Percentiles rank a stretch among this genome's conserved stretches.
Evolutionary conservation across 352 stramenopile genomes (phyloP).

Genomic region (Globisporangium acanthophoron): DNA sequence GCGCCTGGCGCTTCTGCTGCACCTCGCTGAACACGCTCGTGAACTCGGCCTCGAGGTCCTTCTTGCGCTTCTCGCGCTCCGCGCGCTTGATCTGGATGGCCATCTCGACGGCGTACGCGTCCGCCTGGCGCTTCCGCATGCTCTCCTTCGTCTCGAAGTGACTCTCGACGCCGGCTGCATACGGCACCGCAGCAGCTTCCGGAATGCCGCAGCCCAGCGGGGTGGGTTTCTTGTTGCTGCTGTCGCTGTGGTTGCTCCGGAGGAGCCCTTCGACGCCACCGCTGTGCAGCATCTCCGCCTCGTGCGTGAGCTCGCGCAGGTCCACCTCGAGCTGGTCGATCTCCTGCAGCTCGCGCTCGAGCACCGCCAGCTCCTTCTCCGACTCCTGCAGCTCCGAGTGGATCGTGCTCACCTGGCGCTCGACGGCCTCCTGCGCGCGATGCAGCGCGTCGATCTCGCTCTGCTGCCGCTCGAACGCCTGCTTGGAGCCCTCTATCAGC

Average conservation of each 20-base stretch:
- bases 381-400: slow-evolving; percentile 88
- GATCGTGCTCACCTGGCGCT: slow-evolving; percentile 86
- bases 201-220: slow-evolving; percentile 52
- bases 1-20: slow-evolving; percentile 77
- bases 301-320: slow-evolving; percentile 88
- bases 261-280: slow-evolving; percentile 52
- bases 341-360: slow-evolving; percentile 90
- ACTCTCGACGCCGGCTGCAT: slow-evolving; percentile 44
- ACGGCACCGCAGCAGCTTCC: slow-evolving; percentile 13
- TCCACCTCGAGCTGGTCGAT: slow-evolving; percentile 91
- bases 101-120: slow-evolving; percentile 91
- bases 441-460: slow-evolving; percentile 91
- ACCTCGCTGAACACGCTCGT: slow-evolving; percentile 88
- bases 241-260: slow-evolving; percentile 13
- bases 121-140: slow-evolving; percentile 50
- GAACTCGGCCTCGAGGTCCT: slow-evolving; percentile 91
- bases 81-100: slow-evolving; percentile 90
- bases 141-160: slow-evolving; percentile 42
- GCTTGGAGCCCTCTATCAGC: slow-evolving; percentile 92
- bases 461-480: slow-evolving; percentile 90
- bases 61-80: slow-evolving; percentile 89
- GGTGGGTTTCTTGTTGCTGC: slow-evolving; percentile 15
- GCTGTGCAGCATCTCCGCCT: slow-evolving; percentile 80
- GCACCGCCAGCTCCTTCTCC: slow-evolving; percentile 85
- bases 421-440: slow-evolving; percentile 84